These are phyloP conservation scores for Aspergillus egyptiacus DNA, from an alignment of 495 filamentous ascomycete species.

Conservation along the genomic window DNA sequence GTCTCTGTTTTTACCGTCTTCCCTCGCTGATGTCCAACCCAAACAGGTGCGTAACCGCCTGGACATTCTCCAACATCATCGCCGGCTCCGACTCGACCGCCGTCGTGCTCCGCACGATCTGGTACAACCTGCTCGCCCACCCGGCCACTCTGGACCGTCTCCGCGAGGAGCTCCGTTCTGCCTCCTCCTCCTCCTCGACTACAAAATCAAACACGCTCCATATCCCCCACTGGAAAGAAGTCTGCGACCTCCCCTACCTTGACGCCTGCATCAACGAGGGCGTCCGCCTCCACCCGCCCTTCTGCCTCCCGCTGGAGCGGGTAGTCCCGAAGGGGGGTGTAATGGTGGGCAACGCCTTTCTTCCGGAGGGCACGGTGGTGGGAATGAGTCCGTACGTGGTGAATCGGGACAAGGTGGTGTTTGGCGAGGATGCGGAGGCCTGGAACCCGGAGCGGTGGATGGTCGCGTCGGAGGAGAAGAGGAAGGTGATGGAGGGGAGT, in stretches of 20 bases:
- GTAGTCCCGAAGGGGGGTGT: conserved; percentile 31
- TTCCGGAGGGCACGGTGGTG: conserved; percentile 20
- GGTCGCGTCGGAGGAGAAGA: neutral
- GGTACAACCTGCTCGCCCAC: conserved; percentile 32
- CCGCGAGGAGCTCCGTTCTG: conserved; percentile 11
- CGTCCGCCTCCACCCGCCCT: conserved; percentile 45
- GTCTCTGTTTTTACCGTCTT: too few species aligned
- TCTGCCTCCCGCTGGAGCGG: conserved; percentile 34
- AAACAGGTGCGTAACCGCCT: conserved; percentile 14
- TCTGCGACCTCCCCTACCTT: conserved; percentile 31
- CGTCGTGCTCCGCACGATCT: conserved; percentile 30
- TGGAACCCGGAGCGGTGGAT: conserved; percentile 14
- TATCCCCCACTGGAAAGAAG: conserved; percentile 28
- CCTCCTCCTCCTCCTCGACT: too few species aligned
- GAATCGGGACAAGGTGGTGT: conserved; percentile 11
- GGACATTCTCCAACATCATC: conserved; percentile 33
- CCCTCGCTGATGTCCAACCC: too few species aligned
- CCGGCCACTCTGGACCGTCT: conserved; percentile 22
- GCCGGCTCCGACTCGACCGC: conserved; percentile 45
- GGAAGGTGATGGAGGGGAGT: neutral
- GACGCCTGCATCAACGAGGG: conserved; percentile 51
- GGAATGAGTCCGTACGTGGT: conserved; percentile 19
- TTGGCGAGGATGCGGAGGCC: conserved; percentile 4
- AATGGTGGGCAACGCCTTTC: conserved; percentile 16
- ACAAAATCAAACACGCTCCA: conserved; percentile 14